These are phyloP conservation scores for Beauveria australis DNA, from an alignment of 2,329 filamentous ascomycete species.

Conservation along the genomic window DNA sequence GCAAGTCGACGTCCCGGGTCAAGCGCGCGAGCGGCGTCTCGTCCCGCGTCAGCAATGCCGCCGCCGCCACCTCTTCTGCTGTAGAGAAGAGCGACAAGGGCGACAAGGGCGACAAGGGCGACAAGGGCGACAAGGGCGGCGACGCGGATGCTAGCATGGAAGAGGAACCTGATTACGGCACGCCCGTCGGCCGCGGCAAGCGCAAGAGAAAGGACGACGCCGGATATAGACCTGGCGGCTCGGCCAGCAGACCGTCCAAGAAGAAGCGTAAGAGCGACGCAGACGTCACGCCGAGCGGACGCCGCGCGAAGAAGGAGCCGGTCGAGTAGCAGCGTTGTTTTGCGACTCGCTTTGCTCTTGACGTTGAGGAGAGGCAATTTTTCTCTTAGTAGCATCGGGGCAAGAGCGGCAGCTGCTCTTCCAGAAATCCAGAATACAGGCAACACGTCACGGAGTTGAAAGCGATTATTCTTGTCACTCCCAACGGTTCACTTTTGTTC, in stretches of 20 bases:
- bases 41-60: conserved; percentile 22
- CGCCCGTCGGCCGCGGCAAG: conserved; percentile 29
- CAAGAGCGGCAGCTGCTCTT: too few relatives aligned
- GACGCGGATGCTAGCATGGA: conserved; percentile 32
- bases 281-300: conserved; percentile 27
- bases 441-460: neutral
- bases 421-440: neutral
- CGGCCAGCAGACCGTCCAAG: conserved; percentile 44
- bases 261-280: conserved; percentile 51
- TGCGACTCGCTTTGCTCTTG: neutral
- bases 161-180: conserved; percentile 29
- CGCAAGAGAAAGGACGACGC: conserved; percentile 52
- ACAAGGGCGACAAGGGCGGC: conserved; percentile 12
- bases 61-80: conserved; percentile 15
- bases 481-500: neutral
- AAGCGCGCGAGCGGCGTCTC: conserved; percentile 24
- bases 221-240: conserved; percentile 52
- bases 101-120: conserved; percentile 13
- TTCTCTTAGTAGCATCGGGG: too few relatives aligned
- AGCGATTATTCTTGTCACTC: neutral
- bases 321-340: neutral
- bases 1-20: conserved; percentile 32
- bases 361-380: neutral
- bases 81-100: conserved; percentile 16
- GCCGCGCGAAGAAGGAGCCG: conserved; percentile 28